Conservation (phyloP, 257 asterid species). For the Cordia subcordata region DNA sequence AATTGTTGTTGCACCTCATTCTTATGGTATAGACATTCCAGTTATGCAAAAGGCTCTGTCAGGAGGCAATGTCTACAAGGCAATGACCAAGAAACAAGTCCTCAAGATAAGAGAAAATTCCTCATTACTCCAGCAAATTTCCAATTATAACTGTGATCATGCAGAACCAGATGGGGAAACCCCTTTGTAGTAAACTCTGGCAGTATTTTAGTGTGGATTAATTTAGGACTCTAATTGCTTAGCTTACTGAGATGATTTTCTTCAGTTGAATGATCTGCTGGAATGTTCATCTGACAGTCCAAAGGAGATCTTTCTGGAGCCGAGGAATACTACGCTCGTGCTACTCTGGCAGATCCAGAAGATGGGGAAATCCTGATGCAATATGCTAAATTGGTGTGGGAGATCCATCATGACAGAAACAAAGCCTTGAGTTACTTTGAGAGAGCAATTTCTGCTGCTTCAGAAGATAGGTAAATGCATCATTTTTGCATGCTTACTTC, state of each 20-base stretch:
- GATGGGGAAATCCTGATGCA: constrained; percentile 49
- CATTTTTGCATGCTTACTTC: not conserved
- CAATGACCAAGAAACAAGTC: too few relatives aligned
- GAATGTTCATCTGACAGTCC: constrained; percentile 31
- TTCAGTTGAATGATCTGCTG: not conserved
- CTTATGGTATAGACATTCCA: too few relatives aligned
- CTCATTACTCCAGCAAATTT: too few relatives aligned
- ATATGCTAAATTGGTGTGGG: constrained; percentile 74
- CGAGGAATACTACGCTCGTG: constrained; percentile 57
- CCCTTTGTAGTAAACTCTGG: too few relatives aligned
- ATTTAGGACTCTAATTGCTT: too few relatives aligned
- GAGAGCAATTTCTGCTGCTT: constrained; percentile 61
- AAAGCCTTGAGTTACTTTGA: constrained; percentile 58
- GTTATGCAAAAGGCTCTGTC: too few relatives aligned
- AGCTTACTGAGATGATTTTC: not conserved
- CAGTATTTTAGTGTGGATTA: too few relatives aligned
- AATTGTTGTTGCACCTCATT: too few relatives aligned
- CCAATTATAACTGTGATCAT: too few relatives aligned
- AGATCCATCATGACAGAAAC: constrained; percentile 47
- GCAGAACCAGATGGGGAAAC: too few relatives aligned
- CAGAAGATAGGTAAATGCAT: constrained; percentile 52
- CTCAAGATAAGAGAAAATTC: too few relatives aligned
- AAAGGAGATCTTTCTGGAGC: constrained; percentile 67
- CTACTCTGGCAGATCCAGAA: constrained; percentile 61
- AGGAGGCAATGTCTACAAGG: too few relatives aligned